These are phyloP conservation scores for Thraustochytrium sp. DNA, from an alignment of 352 stramenopile species.

Conservation along the genomic window DNA sequence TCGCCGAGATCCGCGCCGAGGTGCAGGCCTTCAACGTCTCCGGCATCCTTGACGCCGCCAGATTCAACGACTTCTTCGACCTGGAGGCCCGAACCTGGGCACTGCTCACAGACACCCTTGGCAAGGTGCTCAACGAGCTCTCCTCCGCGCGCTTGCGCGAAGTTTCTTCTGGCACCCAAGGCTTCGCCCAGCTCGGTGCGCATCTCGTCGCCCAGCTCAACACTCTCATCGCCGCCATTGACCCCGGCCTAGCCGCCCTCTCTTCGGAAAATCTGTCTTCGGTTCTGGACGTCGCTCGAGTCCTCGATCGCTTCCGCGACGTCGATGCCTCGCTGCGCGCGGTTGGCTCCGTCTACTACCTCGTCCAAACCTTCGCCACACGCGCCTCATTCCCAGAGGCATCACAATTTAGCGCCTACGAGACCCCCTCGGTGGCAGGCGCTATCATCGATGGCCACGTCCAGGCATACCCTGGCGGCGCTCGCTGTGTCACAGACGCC, in stretches of 20 bases:
- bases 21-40: neutral
- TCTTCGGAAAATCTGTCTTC: neutral
- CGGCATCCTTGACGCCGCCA: no score
- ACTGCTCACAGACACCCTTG: no score
- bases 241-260: neutral
- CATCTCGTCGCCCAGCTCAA: neutral
- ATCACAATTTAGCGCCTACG: neutral
- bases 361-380: no score
- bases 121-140: no score
- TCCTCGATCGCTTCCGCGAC: neutral
- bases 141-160: no score
- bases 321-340: neutral
- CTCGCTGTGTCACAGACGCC: neutral
- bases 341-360: constrained; percentile 23
- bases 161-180: no score
- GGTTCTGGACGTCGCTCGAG: neutral
- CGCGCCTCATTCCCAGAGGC: neutral
- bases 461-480: neutral
- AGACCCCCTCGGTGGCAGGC: neutral
- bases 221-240: neutral
- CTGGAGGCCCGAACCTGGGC: no score
- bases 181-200: no score
- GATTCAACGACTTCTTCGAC: no score
- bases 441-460: neutral
- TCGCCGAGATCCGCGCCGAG: neutral